Evolutionary conservation across 2,329 filamentous ascomycete genomes (phyloP), one percentile per base, ranked within the genome.

Genomic region (Colletotrichum liriopes): DNA sequence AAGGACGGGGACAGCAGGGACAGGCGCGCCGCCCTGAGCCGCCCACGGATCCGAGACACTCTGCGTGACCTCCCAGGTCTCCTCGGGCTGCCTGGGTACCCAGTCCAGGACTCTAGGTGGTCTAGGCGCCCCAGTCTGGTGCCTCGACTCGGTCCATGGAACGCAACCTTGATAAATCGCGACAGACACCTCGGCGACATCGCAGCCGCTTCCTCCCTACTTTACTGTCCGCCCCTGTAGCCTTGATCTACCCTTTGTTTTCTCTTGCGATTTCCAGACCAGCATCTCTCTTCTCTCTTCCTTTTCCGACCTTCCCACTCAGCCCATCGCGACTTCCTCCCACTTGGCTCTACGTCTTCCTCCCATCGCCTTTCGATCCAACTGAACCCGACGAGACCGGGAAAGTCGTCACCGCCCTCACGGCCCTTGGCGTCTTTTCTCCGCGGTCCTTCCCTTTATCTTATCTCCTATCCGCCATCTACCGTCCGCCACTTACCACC

Each of bases 31-130:
- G 63, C 37, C 62, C 67, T 67, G 69, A 56, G 65, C 65, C 63
- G 69, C 59, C 65, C 69, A 72, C 69, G 69, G 69, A 72, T 72
- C 69, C 69, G 69, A 72, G 69, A 72, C 69, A 72, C 69, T 14
- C 54, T 72, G 69, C 65, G 69, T 72, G 69, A 72, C 69, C 69
- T 67, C 58, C 55, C 43, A 45, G 23, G 39, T 29, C 47, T 47
- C 41, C 58, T 35, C 11, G 39, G 29, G 26, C 18, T 37, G 60
- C 47, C 47, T 63, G 47, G 47, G 32, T 51, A 52, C 47, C 60
- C 47, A 18, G 49, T 29, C 23, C 29, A 52, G 26, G 49, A 52
- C 26, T 29, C 29, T n/a, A 62, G 35, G 29, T 35, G 7, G 58
- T n/a, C 45, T 39, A 45, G 66, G 60, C 56, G 61, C 39, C 49